Base-by-base conservation (phyloP, 148 eudicot species). In the Drosera capensis region DNA sequence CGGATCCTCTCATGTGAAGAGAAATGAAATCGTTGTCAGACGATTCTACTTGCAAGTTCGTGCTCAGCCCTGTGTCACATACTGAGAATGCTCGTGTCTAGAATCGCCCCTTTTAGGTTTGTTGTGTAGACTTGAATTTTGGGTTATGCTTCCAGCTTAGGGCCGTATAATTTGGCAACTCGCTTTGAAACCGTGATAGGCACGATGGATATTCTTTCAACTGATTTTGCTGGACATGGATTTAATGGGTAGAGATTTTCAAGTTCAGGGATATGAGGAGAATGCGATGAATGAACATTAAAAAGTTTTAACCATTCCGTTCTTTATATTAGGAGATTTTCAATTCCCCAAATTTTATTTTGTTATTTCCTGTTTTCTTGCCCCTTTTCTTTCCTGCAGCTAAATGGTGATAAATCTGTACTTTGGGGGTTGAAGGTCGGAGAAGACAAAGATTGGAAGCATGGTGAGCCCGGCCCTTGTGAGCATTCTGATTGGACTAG, bases 391-490 rank as follows among this genome's bases (percentile, higher is more conserved):
- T 43, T 3, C 21, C 20, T 24, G 29, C 36, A 23, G 34, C 35
- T 31, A 29, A 48, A 22, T 54, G 41, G 37, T 28, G 52, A 43
- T 46, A 51, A 45, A 45, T 40, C 41, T 49, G 53, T 51, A 48
- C 44, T 61, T 41, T 68, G 29, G 61, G 48, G 46, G 39, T 53
- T 61, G 51, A 75, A 86, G 96, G 96, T 87, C 94, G 13, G 96
- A 74, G 72, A 87, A 68, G 71, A 82, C 94, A 3, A 74, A 74
- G 70, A 57, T 77, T 38, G 96, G 96, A 51, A 70, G 79, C 52
- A 64, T 76, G 51, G 29, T 87, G 51, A 87, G 94, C 50, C 82
- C 78, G 37, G 80, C 96, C 25, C 48, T 87, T 3, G 82, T 82
- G 48, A 87, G 90, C 66, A 68, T 72, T 49, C 58, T 87, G 60